Evolutionary conservation across 441 rosid species (phyloP).

Genomic region (Oxalis stricta): DNA sequence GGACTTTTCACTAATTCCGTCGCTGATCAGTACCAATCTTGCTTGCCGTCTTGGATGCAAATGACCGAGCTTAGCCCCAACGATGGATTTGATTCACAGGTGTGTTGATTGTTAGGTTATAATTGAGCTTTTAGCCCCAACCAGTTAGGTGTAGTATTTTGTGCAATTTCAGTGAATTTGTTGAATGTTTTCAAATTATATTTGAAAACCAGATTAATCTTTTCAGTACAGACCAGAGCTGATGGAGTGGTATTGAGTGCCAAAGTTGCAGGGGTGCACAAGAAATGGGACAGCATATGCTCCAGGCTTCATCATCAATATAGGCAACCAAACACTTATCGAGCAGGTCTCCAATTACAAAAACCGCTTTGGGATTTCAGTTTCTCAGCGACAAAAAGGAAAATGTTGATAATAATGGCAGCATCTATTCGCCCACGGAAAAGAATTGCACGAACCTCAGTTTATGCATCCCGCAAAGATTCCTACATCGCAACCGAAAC

Average conservation of each 20-base stretch:
- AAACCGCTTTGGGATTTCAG: constrained; percentile 18
- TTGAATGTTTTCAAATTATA: constrained; percentile 6
- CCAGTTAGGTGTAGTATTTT: too few species aligned
- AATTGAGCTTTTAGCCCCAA: too few species aligned
- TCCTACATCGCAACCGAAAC: constrained; percentile 12
- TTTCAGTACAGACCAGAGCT: constrained; percentile 65
- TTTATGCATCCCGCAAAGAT: constrained; percentile 13
- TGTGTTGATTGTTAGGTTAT: constrained; percentile 12
- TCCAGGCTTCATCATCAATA: constrained; percentile 22
- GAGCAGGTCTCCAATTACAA: constrained; percentile 15
- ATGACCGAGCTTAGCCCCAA: constrained; percentile 33
- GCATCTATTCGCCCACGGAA: constrained; percentile 3
- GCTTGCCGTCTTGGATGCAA: constrained; percentile 61
- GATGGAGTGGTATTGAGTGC: constrained; percentile 25
- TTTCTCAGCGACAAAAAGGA: constrained; percentile 18
- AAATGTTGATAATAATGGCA: constrained; percentile 10
- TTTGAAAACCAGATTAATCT: constrained; percentile 24
- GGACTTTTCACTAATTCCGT: constrained; percentile 28
- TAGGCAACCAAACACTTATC: constrained; percentile 10
- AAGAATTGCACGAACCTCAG: constrained; percentile 9
- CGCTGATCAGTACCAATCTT: constrained; percentile 45
- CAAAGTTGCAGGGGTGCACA: constrained; percentile 19
- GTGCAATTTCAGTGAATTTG: too few species aligned
- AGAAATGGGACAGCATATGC: constrained; percentile 35
- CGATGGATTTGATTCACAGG: constrained; percentile 26